phyloP scores from a whole-genome alignment of 1,139 yeast species.

The Blastobotrys capitulatus region DNA sequence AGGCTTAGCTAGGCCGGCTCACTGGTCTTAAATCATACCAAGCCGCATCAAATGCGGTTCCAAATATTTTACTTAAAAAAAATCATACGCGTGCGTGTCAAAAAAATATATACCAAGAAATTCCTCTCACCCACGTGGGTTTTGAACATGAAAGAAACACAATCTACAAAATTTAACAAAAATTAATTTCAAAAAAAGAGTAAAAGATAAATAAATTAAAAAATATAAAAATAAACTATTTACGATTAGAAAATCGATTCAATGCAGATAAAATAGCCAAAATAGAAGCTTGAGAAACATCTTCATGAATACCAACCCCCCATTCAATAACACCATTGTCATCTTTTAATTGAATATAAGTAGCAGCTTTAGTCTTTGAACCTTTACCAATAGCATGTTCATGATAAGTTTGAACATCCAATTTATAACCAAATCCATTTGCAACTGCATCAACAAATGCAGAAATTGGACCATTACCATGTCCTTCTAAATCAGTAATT shows the following conservation, averaged over 20 bases:
- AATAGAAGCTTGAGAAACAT: constrained; percentile 86
- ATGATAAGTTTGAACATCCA: constrained; percentile 77
- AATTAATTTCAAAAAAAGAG: too few species aligned
- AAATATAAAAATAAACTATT: neutral
- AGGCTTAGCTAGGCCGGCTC: too few species aligned
- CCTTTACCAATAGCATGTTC: constrained; percentile 93
- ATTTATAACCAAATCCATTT: constrained; percentile 47
- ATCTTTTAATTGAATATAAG: constrained; percentile 64
- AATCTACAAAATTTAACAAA: too few species aligned
- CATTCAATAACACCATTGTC: constrained; percentile 46
- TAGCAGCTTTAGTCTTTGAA: constrained; percentile 81
- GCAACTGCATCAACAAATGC: constrained; percentile 78
- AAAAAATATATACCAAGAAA: too few species aligned
- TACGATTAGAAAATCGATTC: constrained; percentile 35
- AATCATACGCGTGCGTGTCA: too few species aligned
- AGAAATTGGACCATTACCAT: constrained; percentile 94
- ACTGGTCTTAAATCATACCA: too few species aligned
- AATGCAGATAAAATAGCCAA: constrained; percentile 72
- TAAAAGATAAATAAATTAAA: neutral
- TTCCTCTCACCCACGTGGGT: too few species aligned
- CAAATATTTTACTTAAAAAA: too few species aligned
- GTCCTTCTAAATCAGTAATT: constrained; percentile 49
- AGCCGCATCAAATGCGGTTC: too few species aligned
- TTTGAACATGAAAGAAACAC: too few species aligned
- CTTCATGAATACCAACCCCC: constrained; percentile 95